phyloP scores from a whole-genome alignment of 2,329 filamentous ascomycete species.

The Botrytis hyacinthi region DNA sequence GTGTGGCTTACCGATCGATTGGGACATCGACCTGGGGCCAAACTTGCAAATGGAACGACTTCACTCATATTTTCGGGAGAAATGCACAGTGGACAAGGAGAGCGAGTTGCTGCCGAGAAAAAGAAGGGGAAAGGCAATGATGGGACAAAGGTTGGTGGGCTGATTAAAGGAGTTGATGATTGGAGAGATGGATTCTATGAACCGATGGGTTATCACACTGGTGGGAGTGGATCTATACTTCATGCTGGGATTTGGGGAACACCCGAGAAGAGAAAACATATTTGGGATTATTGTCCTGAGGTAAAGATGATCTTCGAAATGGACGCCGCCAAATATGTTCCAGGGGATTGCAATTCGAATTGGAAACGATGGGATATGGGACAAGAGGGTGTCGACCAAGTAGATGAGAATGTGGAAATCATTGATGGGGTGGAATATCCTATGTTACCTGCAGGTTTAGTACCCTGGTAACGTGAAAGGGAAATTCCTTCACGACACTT shows the following conservation, averaged over 20 bases:
- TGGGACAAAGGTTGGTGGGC: slow-evolving; percentile 30
- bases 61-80: slow-evolving; percentile 52
- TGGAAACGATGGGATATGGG: slow-evolving; percentile 45
- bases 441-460: slow-evolving; percentile 34
- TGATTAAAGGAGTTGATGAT: slow-evolving; percentile 47
- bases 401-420: slow-evolving; percentile 28
- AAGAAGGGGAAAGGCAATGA: slow-evolving; percentile 29
- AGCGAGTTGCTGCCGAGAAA: slow-evolving; percentile 30
- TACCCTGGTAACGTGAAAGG: slow-evolving; percentile 31
- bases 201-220: slow-evolving; percentile 59
- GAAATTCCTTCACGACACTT: not conserved
- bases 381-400: slow-evolving; percentile 26
- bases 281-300: slow-evolving; percentile 58
- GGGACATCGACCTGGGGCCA: slow-evolving; percentile 48
- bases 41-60: slow-evolving; percentile 52
- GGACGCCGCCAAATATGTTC: slow-evolving; percentile 52
- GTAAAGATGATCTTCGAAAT: slow-evolving; percentile 57
- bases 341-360: slow-evolving; percentile 45
- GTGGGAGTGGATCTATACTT: slow-evolving; percentile 48
- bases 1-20: slow-evolving; percentile 55
- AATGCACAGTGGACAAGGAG: slow-evolving; percentile 42
- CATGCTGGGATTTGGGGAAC: slow-evolving; percentile 50
- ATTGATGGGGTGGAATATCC: slow-evolving; percentile 39
- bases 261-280: slow-evolving; percentile 47
- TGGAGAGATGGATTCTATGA: slow-evolving; percentile 54